Base-by-base conservation (phyloP, 2,329 filamentous ascomycete genomes). In the Simplicillium sp. region DNA sequence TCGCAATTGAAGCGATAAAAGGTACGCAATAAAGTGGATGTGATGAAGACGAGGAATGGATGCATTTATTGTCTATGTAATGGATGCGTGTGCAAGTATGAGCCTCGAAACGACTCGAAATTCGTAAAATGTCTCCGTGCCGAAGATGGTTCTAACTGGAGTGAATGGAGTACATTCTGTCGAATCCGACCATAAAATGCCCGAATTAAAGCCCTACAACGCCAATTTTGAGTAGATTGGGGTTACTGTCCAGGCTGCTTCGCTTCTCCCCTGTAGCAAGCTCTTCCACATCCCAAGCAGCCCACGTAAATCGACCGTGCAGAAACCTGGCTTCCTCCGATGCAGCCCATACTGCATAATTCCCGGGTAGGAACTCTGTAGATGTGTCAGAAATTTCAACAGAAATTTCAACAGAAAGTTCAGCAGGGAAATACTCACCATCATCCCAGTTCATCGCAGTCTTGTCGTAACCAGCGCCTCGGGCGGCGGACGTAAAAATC, bases 271-370 rank as follows among this genome's bases (percentile, higher is more conserved):
- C 44, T 3, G 42, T 40, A 7, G 25, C 25, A 2, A 73, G 49
- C 44, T 72, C 68, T n/a, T 67, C 59, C 2, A 71, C 61, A 50
- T 74, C 70, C 70, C 68, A 74, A 16, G 68, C 68, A 7, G 60
- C 57, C 64, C 67, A 73, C 2, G 70, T 49, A n/a, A 67, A 66
- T 20, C 66, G 66, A 1, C 62, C 58, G 35, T 65, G 66, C 7
- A 73, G 50, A 37, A 73, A 73, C 1, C 44, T 41, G 0, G 70
- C 67, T 44, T 73, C 65, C 0, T 57, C 47, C 7, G 58, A 64
- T 0, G 62, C 54, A 9, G 64, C 52, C 68, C 67, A 71, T 1
- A 70, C 56, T 7, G 54, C 48, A 40, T 68, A 71, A n/a, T 59
- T 46, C 4, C 55, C 65, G 0, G 66, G 61, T 1, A 70, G 54